These are phyloP conservation scores for Dendrostoma leiphaemia DNA, from an alignment of 2,329 filamentous ascomycete genomes.

Conservation along the genomic window DNA sequence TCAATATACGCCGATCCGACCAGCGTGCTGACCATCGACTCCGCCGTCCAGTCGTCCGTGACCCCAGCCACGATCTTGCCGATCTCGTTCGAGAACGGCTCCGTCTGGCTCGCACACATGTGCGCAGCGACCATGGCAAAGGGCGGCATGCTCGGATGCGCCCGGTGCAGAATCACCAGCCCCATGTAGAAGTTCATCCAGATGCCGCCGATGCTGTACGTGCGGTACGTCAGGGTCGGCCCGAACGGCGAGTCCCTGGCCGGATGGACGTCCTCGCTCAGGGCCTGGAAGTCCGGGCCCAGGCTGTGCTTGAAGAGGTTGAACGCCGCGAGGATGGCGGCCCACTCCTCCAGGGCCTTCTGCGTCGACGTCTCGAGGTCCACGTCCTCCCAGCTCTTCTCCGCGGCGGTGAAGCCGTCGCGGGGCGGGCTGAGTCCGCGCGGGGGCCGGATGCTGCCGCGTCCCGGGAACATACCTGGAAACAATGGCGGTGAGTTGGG, in stretches of 20 bases:
- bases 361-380: constrained; percentile 64
- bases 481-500: constrained; percentile 44
- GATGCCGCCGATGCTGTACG: constrained; percentile 81
- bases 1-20: constrained; percentile 82
- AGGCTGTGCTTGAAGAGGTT: constrained; percentile 63
- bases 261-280: constrained; percentile 65
- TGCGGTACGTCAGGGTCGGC: constrained; percentile 75
- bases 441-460: constrained; percentile 48
- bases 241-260: constrained; percentile 76
- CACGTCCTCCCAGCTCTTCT: constrained; percentile 40
- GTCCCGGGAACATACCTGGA: constrained; percentile 54
- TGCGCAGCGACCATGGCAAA: constrained; percentile 84
- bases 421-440: constrained; percentile 54
- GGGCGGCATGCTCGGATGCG: constrained; percentile 88
- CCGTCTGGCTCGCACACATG: constrained; percentile 71
- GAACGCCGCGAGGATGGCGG: constrained; percentile 70
- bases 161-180: constrained; percentile 75
- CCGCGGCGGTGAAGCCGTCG: constrained; percentile 39
- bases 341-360: constrained; percentile 78
- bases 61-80: constrained; percentile 78
- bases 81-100: constrained; percentile 67
- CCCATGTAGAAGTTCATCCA: constrained; percentile 88
- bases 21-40: constrained; percentile 67
- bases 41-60: constrained; percentile 50
- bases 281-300: constrained; percentile 72